These are phyloP conservation scores for Mycena filopes DNA, from an alignment of 768 basidiomycete species.

Conservation along the genomic window DNA sequence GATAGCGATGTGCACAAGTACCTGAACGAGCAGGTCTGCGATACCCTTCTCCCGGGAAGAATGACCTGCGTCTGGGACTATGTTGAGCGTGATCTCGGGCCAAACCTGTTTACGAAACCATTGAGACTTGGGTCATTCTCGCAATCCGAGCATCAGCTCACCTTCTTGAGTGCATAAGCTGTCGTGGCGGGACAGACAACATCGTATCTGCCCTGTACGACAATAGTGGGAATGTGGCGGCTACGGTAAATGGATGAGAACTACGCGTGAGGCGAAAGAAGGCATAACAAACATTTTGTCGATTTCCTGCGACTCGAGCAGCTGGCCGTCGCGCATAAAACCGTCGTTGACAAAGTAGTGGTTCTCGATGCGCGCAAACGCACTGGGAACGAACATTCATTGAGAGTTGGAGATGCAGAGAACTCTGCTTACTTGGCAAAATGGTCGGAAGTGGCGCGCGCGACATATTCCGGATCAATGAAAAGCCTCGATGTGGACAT, in stretches of 20 bases:
- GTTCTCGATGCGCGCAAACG: slow-evolving; percentile 90
- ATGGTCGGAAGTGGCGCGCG: slow-evolving; percentile 74
- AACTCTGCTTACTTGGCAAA: slow-evolving; percentile 73
- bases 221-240: slow-evolving; percentile 86
- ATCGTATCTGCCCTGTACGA: slow-evolving; percentile 91
- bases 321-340: slow-evolving; percentile 89
- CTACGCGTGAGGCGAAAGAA: background rate
- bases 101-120: slow-evolving; percentile 58
- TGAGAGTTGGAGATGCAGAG: slow-evolving; percentile 4
- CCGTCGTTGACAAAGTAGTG: slow-evolving; percentile 91
- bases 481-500: slow-evolving; percentile 85
- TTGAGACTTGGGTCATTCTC: background rate
- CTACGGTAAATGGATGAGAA: slow-evolving; percentile 49
- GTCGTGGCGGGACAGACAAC: slow-evolving; percentile 88
- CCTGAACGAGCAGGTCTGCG: slow-evolving; percentile 77
- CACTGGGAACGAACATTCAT: slow-evolving; percentile 54
- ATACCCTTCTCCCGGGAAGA: slow-evolving; percentile 81
- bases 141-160: slow-evolving; percentile 23
- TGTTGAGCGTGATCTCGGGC: slow-evolving; percentile 79
- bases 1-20: slow-evolving; percentile 43
- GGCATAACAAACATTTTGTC: slow-evolving; percentile 86
- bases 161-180: slow-evolving; percentile 83
- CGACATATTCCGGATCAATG: slow-evolving; percentile 75
- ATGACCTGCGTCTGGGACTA: slow-evolving; percentile 91
- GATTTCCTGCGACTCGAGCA: slow-evolving; percentile 84